Conservation (phyloP, 2,329 filamentous ascomycete species). For the Aspergillus tanneri region DNA sequence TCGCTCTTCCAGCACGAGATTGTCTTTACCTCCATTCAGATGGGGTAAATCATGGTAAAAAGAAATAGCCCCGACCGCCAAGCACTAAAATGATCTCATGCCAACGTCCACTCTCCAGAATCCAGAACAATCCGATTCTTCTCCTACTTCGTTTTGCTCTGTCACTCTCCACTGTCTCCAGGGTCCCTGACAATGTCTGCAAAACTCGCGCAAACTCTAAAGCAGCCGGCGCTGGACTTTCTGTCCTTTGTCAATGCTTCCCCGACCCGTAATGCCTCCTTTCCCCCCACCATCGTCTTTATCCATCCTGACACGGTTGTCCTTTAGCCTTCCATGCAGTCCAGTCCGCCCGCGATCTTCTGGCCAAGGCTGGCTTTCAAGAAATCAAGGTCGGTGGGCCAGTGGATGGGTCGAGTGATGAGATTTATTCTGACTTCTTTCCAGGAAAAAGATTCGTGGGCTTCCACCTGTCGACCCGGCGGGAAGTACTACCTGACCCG, state of each 20-base stretch:
- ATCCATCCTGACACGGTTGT: not conserved
- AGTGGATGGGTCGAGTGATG: not conserved
- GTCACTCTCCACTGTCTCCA: constrained; percentile 11
- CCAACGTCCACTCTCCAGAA: constrained; percentile 9
- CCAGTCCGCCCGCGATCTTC: constrained; percentile 69
- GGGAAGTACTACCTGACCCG: constrained; percentile 96
- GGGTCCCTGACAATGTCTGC: constrained; percentile 31
- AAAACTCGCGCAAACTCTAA: constrained; percentile 25
- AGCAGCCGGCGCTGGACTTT: constrained; percentile 70
- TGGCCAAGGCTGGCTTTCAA: constrained; percentile 81
- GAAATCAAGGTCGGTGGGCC: constrained; percentile 63
- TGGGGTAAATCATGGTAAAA: too few species aligned
- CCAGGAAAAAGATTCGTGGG: constrained; percentile 84
- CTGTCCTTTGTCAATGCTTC: constrained; percentile 91
- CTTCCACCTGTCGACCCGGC: constrained; percentile 72
- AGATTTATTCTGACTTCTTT: constrained; percentile 4
- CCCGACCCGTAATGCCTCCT: constrained; percentile 70
- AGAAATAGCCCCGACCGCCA: constrained; percentile 6
- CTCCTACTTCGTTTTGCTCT: not conserved
- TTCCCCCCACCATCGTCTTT: constrained; percentile 10
- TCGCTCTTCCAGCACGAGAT: not conserved
- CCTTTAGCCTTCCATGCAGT: constrained; percentile 87
- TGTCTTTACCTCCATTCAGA: too few species aligned
- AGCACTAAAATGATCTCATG: constrained; percentile 14
- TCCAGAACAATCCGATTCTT: constrained; percentile 6